These are phyloP conservation scores for Fusarium torulosum DNA, from an alignment of 2,329 filamentous ascomycete species.

Conservation along the genomic window DNA sequence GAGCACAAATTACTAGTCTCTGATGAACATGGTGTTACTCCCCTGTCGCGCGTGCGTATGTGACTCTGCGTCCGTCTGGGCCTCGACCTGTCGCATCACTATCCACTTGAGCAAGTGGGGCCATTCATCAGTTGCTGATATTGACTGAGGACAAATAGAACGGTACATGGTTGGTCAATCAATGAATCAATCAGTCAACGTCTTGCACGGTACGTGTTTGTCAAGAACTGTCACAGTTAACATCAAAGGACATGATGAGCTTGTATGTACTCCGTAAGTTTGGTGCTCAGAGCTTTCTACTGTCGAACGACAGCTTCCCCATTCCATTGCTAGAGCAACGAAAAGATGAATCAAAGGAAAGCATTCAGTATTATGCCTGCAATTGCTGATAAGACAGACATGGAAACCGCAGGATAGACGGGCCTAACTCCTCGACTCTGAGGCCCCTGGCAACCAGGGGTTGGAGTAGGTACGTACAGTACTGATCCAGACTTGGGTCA, in stretches of 20 bases:
- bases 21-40: slow-evolving; percentile 43
- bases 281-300: not conserved
- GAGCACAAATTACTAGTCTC: slow-evolving; percentile 31
- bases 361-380: not conserved
- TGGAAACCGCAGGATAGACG: slow-evolving; percentile 41
- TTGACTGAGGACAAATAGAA: slow-evolving; percentile 33
- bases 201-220: not conserved
- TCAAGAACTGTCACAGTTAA: not conserved
- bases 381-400: slow-evolving; percentile 27
- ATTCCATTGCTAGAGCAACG: not conserved
- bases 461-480: slow-evolving; percentile 17
- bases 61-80: slow-evolving; percentile 24
- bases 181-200: slow-evolving; percentile 3
- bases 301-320: not conserved
- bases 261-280: not conserved
- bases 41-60: slow-evolving; percentile 42
- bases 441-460: slow-evolving; percentile 40
- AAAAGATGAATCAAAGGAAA: not conserved
- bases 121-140: slow-evolving; percentile 17
- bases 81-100: slow-evolving; percentile 49
- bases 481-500: slow-evolving; percentile 41
- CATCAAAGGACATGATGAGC: not conserved
- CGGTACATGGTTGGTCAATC: slow-evolving; percentile 26
- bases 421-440: slow-evolving; percentile 47
- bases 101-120: slow-evolving; percentile 43